Conservation (phyloP, 495 filamentous ascomycete genomes). For the Cercophora newfieldiana region DNA sequence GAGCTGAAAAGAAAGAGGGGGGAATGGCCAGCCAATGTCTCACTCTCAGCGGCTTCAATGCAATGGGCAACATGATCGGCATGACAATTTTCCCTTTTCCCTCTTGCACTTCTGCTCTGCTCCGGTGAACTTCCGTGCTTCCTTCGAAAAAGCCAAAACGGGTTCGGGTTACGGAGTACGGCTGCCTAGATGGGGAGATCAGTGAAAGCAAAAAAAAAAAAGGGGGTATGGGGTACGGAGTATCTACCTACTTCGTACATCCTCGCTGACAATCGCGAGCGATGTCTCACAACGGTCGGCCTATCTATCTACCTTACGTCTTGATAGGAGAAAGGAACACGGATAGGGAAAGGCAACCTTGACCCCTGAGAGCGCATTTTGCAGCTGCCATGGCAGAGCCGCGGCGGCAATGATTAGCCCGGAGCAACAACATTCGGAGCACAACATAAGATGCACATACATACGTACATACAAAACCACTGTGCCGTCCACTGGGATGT, state of each 20-base stretch:
- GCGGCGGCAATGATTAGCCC: neutral
- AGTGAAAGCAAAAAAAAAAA: too few relatives aligned
- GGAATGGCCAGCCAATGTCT: neutral
- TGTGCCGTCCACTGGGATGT: neutral
- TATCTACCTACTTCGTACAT: neutral
- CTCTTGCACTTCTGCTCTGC: neutral
- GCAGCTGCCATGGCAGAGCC: constrained; percentile 2
- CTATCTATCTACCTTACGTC: too few relatives aligned
- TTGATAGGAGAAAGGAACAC: too few relatives aligned
- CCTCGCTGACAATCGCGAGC: too few relatives aligned
- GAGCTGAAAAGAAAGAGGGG: neutral
- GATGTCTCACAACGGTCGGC: too few relatives aligned
- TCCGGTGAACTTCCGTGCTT: too few relatives aligned
- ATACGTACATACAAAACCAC: too few relatives aligned
- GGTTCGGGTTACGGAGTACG: too few relatives aligned
- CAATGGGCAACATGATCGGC: neutral
- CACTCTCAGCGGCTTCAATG: neutral
- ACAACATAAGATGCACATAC: neutral
- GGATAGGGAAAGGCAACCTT: too few relatives aligned
- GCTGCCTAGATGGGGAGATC: too few relatives aligned
- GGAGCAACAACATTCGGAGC: neutral
- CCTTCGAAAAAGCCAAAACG: too few relatives aligned
- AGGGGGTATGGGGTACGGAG: too few relatives aligned
- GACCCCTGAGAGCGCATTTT: neutral
- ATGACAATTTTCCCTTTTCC: neutral